A percentile compares a stretch with the other conserved stretches of the same genome.
Evolutionary conservation across 1,284 basidiomycete genomes (phyloP).

Genomic region (Thecaphora thlaspeos): DNA sequence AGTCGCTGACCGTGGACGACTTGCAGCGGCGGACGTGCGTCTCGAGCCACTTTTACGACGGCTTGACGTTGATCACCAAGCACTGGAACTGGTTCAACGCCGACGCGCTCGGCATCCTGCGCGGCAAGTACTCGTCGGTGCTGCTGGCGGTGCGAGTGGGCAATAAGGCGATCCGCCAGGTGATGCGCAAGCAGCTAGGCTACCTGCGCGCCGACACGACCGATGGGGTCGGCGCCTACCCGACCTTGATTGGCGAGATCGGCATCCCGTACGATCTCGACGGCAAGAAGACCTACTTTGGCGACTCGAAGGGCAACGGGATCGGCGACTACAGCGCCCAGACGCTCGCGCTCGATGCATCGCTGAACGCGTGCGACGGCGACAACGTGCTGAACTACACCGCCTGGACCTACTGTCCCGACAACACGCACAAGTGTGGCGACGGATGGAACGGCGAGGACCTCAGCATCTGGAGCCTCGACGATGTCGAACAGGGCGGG

Average conservation of each 20-base stretch:
- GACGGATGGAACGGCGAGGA: constrained; percentile 98
- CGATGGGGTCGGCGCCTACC: constrained; percentile 68
- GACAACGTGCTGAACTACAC: constrained; percentile 78
- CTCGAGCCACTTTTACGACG: constrained; percentile 92
- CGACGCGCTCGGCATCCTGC: constrained; percentile 68
- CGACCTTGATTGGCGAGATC: constrained; percentile 92
- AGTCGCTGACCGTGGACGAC: constrained; percentile 62
- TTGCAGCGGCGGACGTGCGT: constrained; percentile 74
- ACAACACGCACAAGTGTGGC: constrained; percentile 78
- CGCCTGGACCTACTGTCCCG: constrained; percentile 84
- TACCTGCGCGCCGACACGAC: constrained; percentile 72
- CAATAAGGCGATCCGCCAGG: constrained; percentile 75
- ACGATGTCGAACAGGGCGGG: constrained; percentile 63
- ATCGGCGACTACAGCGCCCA: constrained; percentile 71
- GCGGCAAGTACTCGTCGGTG: constrained; percentile 73
- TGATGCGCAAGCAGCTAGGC: constrained; percentile 78
- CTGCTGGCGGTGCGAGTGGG: constrained; percentile 68
- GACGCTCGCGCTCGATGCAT: constrained; percentile 84
- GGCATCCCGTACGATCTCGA: constrained; percentile 94
- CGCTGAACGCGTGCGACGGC: constrained; percentile 84
- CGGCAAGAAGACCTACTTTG: constrained; percentile 69
- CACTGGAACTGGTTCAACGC: constrained; percentile 82
- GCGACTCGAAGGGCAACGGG: constrained; percentile 41
- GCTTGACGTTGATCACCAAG: constrained; percentile 66
- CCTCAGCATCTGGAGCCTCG: constrained; percentile 76